Base-by-base conservation (phyloP, 176 grass and related monocot species). In the Stipa capillata region DNA sequence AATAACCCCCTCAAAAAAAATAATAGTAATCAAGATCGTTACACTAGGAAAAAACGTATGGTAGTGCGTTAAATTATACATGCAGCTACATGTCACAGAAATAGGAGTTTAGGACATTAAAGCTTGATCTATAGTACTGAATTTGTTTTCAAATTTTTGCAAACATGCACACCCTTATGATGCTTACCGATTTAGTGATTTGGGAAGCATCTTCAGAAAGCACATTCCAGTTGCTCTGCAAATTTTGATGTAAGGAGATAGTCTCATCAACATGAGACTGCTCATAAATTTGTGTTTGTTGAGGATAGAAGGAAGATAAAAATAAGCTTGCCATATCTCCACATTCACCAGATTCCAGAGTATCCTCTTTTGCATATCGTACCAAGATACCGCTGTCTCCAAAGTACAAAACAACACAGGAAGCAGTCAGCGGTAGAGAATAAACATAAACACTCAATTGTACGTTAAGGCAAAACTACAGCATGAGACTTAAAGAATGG, bases 311-410 rank as follows among this genome's bases (percentile, higher is more conserved):
- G 23, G 76, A 66, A 82, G 79, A 73, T 7, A 27, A 32, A 86
- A 89, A 86, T 52, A 91, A 74, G 56, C 67, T 86, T 58, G 53
- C 53, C 53, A 71, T 78, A 47, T 82, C 72, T 47, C 80, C 58
- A 52, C 54, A 69, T 55, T 47, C 77, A 76, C 65, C 78, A 61
- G 84, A 89, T 60, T 69, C 45, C 24, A 82, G 48, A 74, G 32
- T 60, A 40, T 85, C 78, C 54, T 83, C 73, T 69, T 82, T 58
- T 16, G 68, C 32, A 21, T 78, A 18, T 55, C 23, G 17, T 81
- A 73, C 56, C 79, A 78, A 25, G 85, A 83, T 29, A 82, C 9
- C 3, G 9, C 87, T 89, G 82, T 13, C 17, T 88, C 40, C 18
- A 51, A n/a, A 41, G 68, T 20, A 80, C 14, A 36, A 35, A 25